Evolutionary conservation across 1,284 basidiomycete species (phyloP), one percentile per base, ranked within the genome.

Genomic region (Spongispora temasekensis): DNA sequence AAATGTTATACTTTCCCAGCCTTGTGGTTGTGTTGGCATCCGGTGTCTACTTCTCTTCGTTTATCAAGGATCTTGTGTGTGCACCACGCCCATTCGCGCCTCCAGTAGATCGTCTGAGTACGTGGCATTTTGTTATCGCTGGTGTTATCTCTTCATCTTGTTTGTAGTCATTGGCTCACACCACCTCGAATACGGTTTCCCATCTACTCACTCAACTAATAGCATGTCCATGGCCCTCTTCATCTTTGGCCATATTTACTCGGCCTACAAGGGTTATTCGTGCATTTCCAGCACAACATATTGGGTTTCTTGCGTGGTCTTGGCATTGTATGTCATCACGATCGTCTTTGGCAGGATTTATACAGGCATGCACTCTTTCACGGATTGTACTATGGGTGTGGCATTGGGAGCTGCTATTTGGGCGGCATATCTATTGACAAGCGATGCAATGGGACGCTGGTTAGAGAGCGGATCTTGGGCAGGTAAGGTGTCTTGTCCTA

Each of bases 141-240:
- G 2, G 35, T 44, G 4, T 32, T 23, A 13, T n/a, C n/a, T 28
- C 31, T 19, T 48, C 28, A 60, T 35, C 37, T 13, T 52, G 37
- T 28, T 53, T 34, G 5, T 66, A 95, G 93, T 89, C 4, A 91
- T 95, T 65, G 91, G 92, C 40, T 87, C 83, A 0, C 93, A 94
- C 70, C 92, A 94, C 67, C 81, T 93, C 4, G 93, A 95, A 76
- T 95, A 95, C 71, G 96, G 97, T 19, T 98, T 98, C 72, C 96
- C 95, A 0, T 98, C 95, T 0, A 98, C 96, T 0, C 97, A 99
- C 72, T 93, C 94, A 2, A 95, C 96, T 2, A 98, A 97, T 73
- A 87, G 88, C 53, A 85, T 95, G 58, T 94, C 93, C 37, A 93
- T 97, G 64, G 94, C 94, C 0, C 81, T 97, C 5, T 92, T 90